Evolutionary conservation across 352 stramenopile genomes (phyloP), one percentile per base, ranked within the genome.

Genomic region (Globisporangium solare): DNA sequence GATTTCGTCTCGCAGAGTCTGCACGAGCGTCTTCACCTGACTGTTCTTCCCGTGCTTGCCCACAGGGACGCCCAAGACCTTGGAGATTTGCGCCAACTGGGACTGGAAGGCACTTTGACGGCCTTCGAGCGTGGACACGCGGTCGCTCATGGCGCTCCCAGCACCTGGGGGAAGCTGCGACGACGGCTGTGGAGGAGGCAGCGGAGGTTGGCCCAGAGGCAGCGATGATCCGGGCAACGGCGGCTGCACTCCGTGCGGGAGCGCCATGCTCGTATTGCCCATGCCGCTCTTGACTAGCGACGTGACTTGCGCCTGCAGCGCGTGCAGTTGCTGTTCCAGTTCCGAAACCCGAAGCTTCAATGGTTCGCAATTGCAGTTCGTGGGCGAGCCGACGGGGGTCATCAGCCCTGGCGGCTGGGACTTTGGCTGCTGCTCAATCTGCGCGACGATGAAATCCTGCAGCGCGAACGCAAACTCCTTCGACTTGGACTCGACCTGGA

Each of bases 51-150:
- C 70, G n/a, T 72, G 66, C 43, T 87, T 90, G 24, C 83, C 80
- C 37, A 74, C 71, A 0, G 83, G 74, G 10, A 90, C 78, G 17
- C 75, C 75, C 2, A 92, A 56, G 1, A 88, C 73, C 39, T 89
- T 88, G 6, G 77, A 79, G 56, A 92, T 86, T 61, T 92, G 81
- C 37, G 81, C 81, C 18, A 92, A 37, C 57, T 92, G 81, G 35
- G 81, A 92, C 73, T 92, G 81, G 62, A 92, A 92, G 27, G 81
- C 79, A 42, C 76, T 88, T 53, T 92, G 81, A 17, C 81, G 72
- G 18, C 81, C 81, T 61, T 92, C 81, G 12, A 92, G 54, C 35
- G 81, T 92, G 37, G 81, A 92, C 22, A 93, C 80, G 43, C 81
- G 70, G 56, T 90, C 83, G 52, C 68, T 86, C 51, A 89, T 61